Conservation (phyloP, 2,329 filamentous ascomycete genomes). For the Aspergillus arachidicola region DNA sequence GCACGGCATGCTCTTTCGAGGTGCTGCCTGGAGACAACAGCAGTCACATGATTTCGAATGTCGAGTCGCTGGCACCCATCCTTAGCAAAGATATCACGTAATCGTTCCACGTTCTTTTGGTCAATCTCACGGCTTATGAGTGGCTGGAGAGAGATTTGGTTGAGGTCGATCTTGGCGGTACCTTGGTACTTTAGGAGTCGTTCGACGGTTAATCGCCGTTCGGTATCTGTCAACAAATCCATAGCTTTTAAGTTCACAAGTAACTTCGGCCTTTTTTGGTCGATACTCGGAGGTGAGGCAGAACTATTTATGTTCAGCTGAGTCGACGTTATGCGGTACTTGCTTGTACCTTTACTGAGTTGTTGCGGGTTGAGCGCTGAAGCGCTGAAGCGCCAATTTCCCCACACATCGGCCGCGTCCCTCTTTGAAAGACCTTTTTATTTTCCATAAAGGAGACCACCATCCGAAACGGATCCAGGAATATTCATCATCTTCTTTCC, state of each 20-base stretch:
- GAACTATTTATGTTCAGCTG: neutral
- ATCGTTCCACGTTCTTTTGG: slow-evolving; percentile 23
- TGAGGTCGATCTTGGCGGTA: slow-evolving; percentile 28
- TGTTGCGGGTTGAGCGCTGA: neutral
- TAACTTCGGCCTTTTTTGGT: neutral
- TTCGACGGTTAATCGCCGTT: slow-evolving; percentile 22
- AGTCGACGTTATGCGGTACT: neutral
- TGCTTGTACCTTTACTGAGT: neutral
- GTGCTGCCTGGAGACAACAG: slow-evolving; percentile 4
- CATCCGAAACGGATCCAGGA: too few relatives aligned
- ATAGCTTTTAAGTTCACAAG: neutral
- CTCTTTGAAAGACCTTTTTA: neutral
- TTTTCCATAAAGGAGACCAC: neutral
- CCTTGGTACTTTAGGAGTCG: slow-evolving; percentile 28
- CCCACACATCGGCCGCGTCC: neutral
- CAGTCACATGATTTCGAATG: slow-evolving; percentile 23
- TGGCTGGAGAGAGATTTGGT: slow-evolving; percentile 22
- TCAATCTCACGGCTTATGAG: slow-evolving; percentile 11
- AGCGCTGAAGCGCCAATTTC: neutral
- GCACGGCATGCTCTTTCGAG: neutral
- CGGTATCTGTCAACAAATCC: slow-evolving; percentile 16
- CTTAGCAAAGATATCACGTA: slow-evolving; percentile 22
- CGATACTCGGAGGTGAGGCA: neutral
- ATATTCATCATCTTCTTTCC: too few relatives aligned
- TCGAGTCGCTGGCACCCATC: slow-evolving; percentile 24